phyloP scores from a whole-genome alignment of 192 early-diverging fungal species.

The Spizellomyces sp. region DNA sequence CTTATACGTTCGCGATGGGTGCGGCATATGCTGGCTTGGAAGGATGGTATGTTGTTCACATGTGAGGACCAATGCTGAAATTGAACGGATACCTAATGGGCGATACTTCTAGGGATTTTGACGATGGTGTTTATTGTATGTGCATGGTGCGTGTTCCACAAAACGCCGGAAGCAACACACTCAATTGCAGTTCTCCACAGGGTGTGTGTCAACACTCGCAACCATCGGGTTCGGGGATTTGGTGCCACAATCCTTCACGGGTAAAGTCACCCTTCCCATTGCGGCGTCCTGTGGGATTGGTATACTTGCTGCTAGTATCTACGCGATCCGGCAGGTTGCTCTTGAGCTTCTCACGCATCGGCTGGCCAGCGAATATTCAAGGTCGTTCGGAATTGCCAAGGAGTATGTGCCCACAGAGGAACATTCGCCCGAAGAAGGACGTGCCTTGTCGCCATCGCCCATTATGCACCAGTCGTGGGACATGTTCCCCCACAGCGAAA shows the following conservation, averaged over 20 bases:
- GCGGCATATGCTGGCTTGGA: conserved; percentile 41
- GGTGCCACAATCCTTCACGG: conserved; percentile 32
- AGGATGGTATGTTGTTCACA: conserved; percentile 32
- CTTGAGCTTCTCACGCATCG: conserved; percentile 49
- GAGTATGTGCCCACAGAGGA: conserved; percentile 13
- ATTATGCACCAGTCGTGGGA: too few relatives aligned
- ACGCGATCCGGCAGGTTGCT: conserved; percentile 47
- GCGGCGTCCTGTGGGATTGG: conserved; percentile 43
- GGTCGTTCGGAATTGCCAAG: conserved; percentile 38
- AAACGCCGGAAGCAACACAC: too few relatives aligned
- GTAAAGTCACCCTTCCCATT: conserved; percentile 33
- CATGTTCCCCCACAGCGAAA: neutral
- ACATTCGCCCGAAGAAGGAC: neutral
- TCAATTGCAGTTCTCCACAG: neutral
- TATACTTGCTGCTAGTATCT: conserved; percentile 46
- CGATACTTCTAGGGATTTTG: conserved; percentile 27
- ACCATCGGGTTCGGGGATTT: conserved; percentile 59
- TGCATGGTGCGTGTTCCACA: neutral
- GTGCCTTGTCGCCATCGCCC: neutral
- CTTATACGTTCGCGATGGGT: conserved; percentile 35
- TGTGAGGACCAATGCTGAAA: neutral
- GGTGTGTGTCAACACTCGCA: conserved; percentile 40
- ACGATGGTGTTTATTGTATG: conserved; percentile 45
- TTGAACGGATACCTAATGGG: neutral
- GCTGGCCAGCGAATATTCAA: conserved; percentile 43